phyloP scores from a whole-genome alignment of 2,329 filamentous ascomycete species.

The Claviceps fusiformis region DNA sequence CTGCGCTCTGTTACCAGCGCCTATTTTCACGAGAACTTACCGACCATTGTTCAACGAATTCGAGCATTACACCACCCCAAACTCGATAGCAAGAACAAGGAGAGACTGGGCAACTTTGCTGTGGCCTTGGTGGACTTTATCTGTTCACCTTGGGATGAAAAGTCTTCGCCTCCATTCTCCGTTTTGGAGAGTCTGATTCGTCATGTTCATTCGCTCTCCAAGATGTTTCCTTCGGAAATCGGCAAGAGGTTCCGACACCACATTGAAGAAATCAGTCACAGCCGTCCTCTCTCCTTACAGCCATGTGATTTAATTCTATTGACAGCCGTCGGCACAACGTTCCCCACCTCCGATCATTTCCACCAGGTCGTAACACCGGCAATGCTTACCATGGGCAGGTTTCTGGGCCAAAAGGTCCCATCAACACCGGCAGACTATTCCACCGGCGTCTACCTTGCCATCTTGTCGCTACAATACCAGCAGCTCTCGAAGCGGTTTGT shows the following conservation, averaged over 20 bases:
- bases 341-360: slow-evolving; percentile 94
- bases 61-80: slow-evolving; percentile 86
- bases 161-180: slow-evolving; percentile 42
- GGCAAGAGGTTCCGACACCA: slow-evolving; percentile 65
- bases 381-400: slow-evolving; percentile 70
- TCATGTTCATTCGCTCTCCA: slow-evolving; percentile 84
- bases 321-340: slow-evolving; percentile 70
- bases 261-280: slow-evolving; percentile 40
- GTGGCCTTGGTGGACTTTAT: slow-evolving; percentile 51
- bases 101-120: slow-evolving; percentile 58
- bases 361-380: slow-evolving; percentile 89
- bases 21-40: slow-evolving; percentile 51
- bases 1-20: slow-evolving; percentile 52
- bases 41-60: slow-evolving; percentile 75
- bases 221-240: slow-evolving; percentile 69
- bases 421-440: slow-evolving; percentile 51
- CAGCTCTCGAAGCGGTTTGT: slow-evolving; percentile 72
- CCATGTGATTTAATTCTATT: slow-evolving; percentile 70
- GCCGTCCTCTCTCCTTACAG: slow-evolving; percentile 37
- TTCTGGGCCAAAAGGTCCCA: slow-evolving; percentile 65
- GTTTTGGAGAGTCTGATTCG: slow-evolving; percentile 70
- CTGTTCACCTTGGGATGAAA: slow-evolving; percentile 30
- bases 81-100: slow-evolving; percentile 72
- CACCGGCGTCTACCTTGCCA: slow-evolving; percentile 65
- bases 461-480: slow-evolving; percentile 72